Evolutionary conservation across 202 grass and related monocot species (phyloP), one percentile per base, ranked within the genome.

Genomic region (Bolboschoenoplectus hybrid): DNA sequence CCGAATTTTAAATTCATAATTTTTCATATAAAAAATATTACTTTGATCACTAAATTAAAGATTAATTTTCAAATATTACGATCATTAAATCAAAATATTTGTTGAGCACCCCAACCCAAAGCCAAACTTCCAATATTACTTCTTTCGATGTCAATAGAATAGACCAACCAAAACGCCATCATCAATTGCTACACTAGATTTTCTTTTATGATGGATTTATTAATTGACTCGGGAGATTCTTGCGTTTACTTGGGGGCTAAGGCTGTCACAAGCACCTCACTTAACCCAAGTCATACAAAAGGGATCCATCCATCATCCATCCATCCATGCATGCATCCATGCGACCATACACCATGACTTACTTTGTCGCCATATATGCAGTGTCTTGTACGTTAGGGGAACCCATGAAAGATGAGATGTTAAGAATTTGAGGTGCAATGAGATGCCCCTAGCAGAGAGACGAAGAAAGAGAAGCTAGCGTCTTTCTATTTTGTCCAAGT

Each of bases 301-400:
- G 63, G 41, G 35, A 39, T 66, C 44, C 20, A 68, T 35, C 51
- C 26, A 26, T 26, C 26, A 26, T 26, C 26, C 26, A 26, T 26
- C 26, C 26, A 26, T 26, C 26, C 26, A 26, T 26, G 26, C 26
- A 26, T 26, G 26, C 26, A 53, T 65, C 62, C 19, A 67, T 50
- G 41, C 45, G 41, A 79, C 78, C 36, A 63, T 62, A 64, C 14
- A 64, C 57, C 6, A 46, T 45, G 32, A 34, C 7, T 14, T 43
- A 20, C 35, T 64, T 81, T 63, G 38, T 81, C 39, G 38, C 63
- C 26, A 26, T 26, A 26, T 26, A 55, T 83, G 46, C 63, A 69
- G 81, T 83, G 81, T 69, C 63, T 68, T 83, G 26, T 83, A 83
- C 81, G 81, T 68, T 83, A 67, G 44, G 45, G 64, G 57, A 67